A percentile compares a stretch with the other conserved stretches of the same genome.
These are phyloP conservation scores for Saitozyma sp. DNA, from an alignment of 768 basidiomycete species.

Conservation along the genomic window DNA sequence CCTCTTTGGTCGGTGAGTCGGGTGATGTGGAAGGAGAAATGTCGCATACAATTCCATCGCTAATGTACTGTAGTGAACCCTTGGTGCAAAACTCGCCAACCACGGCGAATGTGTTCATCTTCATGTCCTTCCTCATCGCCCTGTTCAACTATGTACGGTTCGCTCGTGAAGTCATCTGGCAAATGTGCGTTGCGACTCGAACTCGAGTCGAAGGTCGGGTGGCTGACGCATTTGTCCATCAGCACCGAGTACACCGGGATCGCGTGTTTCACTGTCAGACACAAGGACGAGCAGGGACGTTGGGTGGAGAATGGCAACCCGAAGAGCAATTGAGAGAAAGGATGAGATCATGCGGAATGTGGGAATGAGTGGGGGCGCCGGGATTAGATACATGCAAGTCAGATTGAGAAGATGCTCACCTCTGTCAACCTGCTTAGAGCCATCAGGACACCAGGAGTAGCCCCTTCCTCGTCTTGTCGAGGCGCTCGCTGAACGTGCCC, in stretches of 20 bases:
- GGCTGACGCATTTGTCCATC: conserved; percentile 1
- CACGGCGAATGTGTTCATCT: conserved; percentile 70
- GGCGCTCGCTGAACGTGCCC: no score
- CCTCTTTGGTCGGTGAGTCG: conserved; percentile 66
- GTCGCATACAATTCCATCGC: conserved; percentile 9
- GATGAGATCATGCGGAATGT: not conserved
- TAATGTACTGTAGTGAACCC: conserved; percentile 58
- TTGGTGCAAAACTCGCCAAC: conserved; percentile 70
- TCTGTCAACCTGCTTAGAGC: no score
- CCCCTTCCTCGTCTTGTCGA: no score
- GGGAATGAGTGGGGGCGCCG: not conserved
- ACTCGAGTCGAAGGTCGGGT: not conserved
- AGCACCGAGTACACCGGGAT: conserved; percentile 91
- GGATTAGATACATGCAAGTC: not conserved
- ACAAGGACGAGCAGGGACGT: conserved; percentile 62
- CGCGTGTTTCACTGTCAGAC: conserved; percentile 89
- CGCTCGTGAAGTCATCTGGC: conserved; percentile 72
- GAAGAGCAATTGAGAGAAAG: conserved; percentile 12
- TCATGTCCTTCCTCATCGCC: conserved; percentile 67
- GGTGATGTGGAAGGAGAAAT: not conserved
- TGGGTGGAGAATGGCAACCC: conserved; percentile 50
- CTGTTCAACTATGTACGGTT: conserved; percentile 73
- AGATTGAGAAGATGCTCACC: no score
- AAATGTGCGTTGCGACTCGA: conserved; percentile 40
- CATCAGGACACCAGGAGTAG: no score